phyloP scores from a whole-genome alignment of 2,329 filamentous ascomycete genomes.

The Beauveria medogensis region DNA sequence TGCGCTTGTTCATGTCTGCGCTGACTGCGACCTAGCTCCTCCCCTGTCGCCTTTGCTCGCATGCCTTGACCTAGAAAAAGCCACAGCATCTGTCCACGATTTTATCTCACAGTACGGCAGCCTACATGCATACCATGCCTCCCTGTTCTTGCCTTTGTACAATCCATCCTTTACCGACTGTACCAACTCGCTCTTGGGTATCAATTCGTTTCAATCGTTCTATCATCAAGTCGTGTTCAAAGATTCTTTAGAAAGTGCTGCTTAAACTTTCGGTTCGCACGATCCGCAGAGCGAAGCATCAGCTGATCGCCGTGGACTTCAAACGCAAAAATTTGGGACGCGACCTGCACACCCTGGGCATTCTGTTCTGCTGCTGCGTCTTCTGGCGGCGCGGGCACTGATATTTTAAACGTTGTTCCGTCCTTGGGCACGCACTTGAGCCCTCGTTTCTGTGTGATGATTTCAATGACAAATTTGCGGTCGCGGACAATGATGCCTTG shows the following conservation, averaged over 20 bases:
- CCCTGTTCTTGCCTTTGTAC: not conserved
- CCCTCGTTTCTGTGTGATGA: slow-evolving; percentile 64
- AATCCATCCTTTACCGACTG: not conserved
- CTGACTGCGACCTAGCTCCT: no score
- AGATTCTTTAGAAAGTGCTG: slow-evolving; percentile 68
- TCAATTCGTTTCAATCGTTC: not conserved
- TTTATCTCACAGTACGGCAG: not conserved
- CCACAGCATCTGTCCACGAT: not conserved
- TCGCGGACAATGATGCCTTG: slow-evolving; percentile 85
- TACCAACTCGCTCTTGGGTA: not conserved
- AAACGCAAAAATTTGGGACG: slow-evolving; percentile 50
- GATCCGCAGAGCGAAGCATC: slow-evolving; percentile 70
- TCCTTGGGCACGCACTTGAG: slow-evolving; percentile 84
- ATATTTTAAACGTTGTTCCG: slow-evolving; percentile 74
- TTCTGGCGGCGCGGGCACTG: slow-evolving; percentile 43
- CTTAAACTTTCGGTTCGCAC: slow-evolving; percentile 89
- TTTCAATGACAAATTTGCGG: slow-evolving; percentile 75
- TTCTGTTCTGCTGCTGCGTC: slow-evolving; percentile 14
- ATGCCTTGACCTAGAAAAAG: not conserved
- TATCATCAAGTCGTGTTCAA: slow-evolving; percentile 28
- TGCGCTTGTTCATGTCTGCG: no score
- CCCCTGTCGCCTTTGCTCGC: not conserved
- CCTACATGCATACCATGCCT: not conserved
- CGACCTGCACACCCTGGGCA: slow-evolving; percentile 16
- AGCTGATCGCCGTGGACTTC: slow-evolving; percentile 87